Evolutionary conservation across 495 filamentous ascomycete genomes (phyloP), one percentile per base, ranked within the genome.

Genomic region (Elaphomyces granulatus): DNA sequence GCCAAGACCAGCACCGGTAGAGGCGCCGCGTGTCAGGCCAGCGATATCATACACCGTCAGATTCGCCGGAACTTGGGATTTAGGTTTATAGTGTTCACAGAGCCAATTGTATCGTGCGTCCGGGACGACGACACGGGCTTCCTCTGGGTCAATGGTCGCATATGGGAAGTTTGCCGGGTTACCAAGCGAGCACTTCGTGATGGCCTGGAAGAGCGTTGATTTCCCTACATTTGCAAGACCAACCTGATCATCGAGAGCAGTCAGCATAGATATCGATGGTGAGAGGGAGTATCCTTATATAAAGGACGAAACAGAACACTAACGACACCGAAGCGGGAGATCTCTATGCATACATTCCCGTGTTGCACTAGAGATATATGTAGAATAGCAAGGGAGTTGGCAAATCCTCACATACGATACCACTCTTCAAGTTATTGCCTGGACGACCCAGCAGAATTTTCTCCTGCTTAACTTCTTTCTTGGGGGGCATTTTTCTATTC

Each of bases 91-190:
- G 58, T 94, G 87, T 30, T 87, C 67, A 60, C 80, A 86, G 39
- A 99, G 68, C 87, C 87, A 96, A 67, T 94, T 86, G 59, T 81
- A 99, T 28, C 92, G 81, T 47, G 79, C 85, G 66, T 99, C 92
- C 38, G 92, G 92, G 17, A 99, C 92, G 46, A 99, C 79, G 63
- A 99, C 92, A 46, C 87, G 84, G 38, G 92, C 87, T 66, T 99
- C 92, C 67, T 99, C 92, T 15, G 92, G 92, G 50, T 96, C 86
- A 58, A 99, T 96, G 50, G 92, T 99, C 48, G 92, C 92, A 68
- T 88, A 99, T 15, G 92, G 92, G 59, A 95, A 99, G 71, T 99
- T 99, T 63, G 90, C 92, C 48, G 92, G 92, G 68, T 99, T 99
- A 66, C 92, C 92, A 50, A 99, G 75, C 46, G 77, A 78, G 63